Percentiles rank a stretch among this genome's conserved stretches.
These are phyloP conservation scores for Trichoderma sp. DNA, from an alignment of 2,329 filamentous ascomycete genomes.

Conservation along the genomic window DNA sequence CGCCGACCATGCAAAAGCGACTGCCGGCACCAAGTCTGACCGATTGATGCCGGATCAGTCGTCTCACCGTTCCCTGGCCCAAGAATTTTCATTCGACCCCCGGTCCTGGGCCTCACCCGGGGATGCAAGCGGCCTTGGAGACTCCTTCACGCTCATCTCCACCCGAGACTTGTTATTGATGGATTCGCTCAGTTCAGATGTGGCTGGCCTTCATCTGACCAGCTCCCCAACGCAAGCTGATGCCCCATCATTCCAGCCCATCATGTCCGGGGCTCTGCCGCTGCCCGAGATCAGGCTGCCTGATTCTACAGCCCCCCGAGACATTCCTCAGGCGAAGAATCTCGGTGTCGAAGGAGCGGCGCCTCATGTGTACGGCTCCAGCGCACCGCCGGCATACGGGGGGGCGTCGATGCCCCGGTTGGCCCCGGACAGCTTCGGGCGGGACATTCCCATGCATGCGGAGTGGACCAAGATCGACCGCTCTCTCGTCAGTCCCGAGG, in stretches of 20 bases:
- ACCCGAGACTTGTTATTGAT: constrained; percentile 57
- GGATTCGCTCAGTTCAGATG: constrained; percentile 47
- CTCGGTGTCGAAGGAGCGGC: constrained; percentile 33
- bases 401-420: constrained; percentile 45
- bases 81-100: constrained; percentile 41
- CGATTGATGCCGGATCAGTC: constrained; percentile 42
- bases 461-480: constrained; percentile 61
- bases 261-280: constrained; percentile 37
- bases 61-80: constrained; percentile 36
- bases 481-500: constrained; percentile 56
- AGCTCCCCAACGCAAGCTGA: constrained; percentile 41
- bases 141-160: constrained; percentile 54
- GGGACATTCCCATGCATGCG: constrained; percentile 58
- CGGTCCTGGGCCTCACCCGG: constrained; percentile 46
- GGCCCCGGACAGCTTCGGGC: constrained; percentile 60
- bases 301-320: constrained; percentile 46
- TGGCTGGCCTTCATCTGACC: constrained; percentile 47
- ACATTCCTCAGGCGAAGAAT: constrained; percentile 41
- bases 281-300: constrained; percentile 38
- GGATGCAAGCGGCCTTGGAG: constrained; percentile 38
- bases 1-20: constrained; percentile 48
- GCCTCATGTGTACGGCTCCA: constrained; percentile 30
- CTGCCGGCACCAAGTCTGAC: constrained; percentile 45
- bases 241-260: constrained; percentile 43
- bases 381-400: constrained; percentile 39